Base-by-base conservation (phyloP, 2,329 filamentous ascomycete genomes). In the Penicillium sp. region DNA sequence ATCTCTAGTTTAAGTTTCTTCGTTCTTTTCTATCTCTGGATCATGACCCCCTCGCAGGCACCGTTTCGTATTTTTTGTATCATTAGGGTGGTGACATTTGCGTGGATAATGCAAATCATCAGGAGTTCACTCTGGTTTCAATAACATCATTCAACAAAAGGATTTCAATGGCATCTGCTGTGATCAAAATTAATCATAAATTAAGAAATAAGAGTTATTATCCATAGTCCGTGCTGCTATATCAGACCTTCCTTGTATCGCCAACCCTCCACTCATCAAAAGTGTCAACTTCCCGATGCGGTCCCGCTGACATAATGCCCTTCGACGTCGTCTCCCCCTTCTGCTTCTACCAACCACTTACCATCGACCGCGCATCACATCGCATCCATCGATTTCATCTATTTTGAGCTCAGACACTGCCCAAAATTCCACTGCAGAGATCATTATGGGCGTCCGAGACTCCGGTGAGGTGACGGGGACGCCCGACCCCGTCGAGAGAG, bases 401-500 rank as follows among this genome's bases (percentile, higher is more conserved):
- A 49, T 25, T 40, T 40, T 52, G 52, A 42, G 19, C 49, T 35
- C 37, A 22, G 14, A 28, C 30, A 16, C 22, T 53, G 60, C 51
- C 49, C 7, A 22, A 51, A 33, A 35, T 16, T 35, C n/a, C 22
- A 30, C 35, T 58, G 54, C 38, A 37, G 33, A 59, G 56, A 60
- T 58, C 65, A 76, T 57, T 56, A 87, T 87, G 85, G 85, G 81
- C 67, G 82, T 81, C 68, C 80, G 82, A 65, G 84, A 87, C 75
- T 79, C 77, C 40, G 78, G 81, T 60, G 84, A 86, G 72, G 80
- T 79, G 61, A 77, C 76, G 51, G 81, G 80, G 70, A 86, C 84
- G 43, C 85, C 85, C 48, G 83, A 83, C 65, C 84, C 85, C 56
- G 81, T 86, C 35, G 86, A 94, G 76, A 96, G 89, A 75, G 90